Percentiles rank a stretch among this genome's conserved stretches.
Evolutionary conservation across 2,329 filamentous ascomycete species (phyloP).

Genomic region (Trichoderma endophyticum): DNA sequence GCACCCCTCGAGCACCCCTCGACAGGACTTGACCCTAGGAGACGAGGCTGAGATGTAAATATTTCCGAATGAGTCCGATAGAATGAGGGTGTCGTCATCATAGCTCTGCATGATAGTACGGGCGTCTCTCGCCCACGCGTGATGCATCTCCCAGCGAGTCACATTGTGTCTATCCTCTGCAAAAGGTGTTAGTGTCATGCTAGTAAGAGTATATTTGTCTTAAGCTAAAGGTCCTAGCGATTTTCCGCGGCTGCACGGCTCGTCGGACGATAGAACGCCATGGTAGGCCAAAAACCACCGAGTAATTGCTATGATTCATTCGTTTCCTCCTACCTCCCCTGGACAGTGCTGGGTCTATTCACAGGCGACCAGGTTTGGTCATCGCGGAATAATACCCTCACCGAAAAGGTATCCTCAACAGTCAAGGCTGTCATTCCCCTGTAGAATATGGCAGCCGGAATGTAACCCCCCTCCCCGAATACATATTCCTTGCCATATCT

Average conservation of each 20-base stretch:
- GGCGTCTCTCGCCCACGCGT: neutral
- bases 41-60: neutral
- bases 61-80: neutral
- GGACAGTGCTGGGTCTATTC: neutral
- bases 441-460: neutral
- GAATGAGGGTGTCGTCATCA: neutral
- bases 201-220: neutral
- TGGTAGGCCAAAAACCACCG: neutral
- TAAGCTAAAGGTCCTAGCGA: neutral
- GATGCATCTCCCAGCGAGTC: neutral
- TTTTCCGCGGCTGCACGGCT: neutral
- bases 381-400: neutral
- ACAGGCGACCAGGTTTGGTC: neutral
- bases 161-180: neutral
- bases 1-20: neutral
- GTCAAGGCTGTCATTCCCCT: neutral
- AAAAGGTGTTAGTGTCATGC: neutral
- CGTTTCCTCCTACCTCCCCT: neutral
- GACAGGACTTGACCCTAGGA: neutral
- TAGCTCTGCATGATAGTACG: neutral
- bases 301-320: neutral
- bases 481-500: neutral
- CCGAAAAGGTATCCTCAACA: neutral
- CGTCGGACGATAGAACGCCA: neutral
- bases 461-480: neutral